Evolutionary conservation across 2,329 filamentous ascomycete species (phyloP).

Genomic region (Aphanocladium album): DNA sequence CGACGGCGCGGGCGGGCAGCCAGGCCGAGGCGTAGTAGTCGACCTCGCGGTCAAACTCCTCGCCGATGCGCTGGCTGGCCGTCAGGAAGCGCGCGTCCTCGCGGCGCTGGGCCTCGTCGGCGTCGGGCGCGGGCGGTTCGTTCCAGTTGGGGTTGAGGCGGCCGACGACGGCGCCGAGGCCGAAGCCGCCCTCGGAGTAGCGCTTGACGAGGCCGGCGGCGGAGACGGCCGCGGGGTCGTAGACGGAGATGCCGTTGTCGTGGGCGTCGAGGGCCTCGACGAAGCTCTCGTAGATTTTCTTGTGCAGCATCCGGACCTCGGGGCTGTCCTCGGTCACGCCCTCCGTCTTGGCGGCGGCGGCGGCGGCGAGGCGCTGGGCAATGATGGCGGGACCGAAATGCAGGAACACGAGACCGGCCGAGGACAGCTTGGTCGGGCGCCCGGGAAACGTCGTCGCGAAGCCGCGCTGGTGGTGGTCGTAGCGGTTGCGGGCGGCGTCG

Average conservation of each 20-base stretch:
- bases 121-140: conserved; percentile 51
- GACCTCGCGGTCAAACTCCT: conserved; percentile 79
- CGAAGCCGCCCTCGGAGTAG: conserved; percentile 79
- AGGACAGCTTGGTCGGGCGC: conserved; percentile 82
- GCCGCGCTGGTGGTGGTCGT: conserved; percentile 94
- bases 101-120: conserved; percentile 40
- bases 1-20: conserved; percentile 80
- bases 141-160: conserved; percentile 80
- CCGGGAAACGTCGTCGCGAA: conserved; percentile 83
- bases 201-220: conserved; percentile 72
- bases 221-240: conserved; percentile 65
- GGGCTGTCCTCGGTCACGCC: conserved; percentile 51
- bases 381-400: conserved; percentile 89
- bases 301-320: conserved; percentile 71
- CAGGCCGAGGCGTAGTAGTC: conserved; percentile 71
- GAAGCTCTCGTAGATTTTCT: conserved; percentile 89
- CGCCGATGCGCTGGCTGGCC: conserved; percentile 79
- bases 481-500: conserved; percentile 69
- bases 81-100: conserved; percentile 77
- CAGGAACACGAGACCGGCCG: conserved; percentile 89
- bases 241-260: conserved; percentile 87
- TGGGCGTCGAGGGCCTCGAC: conserved; percentile 95
- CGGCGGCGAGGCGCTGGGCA: conserved; percentile 45
- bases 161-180: conserved; percentile 75
- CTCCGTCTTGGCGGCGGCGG: conserved; percentile 34